Evolutionary conservation across 495 filamentous ascomycete species (phyloP).

Genomic region (Cairneyella variabilis): DNA sequence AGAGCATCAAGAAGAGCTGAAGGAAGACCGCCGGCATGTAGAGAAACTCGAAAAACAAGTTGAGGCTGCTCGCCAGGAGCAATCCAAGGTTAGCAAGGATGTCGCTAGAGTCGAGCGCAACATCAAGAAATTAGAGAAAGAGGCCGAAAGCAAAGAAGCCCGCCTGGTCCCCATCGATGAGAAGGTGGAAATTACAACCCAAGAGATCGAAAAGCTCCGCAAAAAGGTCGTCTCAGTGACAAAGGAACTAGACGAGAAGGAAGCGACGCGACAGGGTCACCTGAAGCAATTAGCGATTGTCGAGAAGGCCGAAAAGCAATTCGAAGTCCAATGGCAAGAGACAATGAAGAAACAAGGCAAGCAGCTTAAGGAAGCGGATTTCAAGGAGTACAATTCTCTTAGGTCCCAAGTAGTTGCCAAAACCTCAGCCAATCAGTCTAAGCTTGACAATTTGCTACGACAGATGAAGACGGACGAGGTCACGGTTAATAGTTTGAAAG

Average conservation of each 20-base stretch:
- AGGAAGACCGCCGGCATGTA: conserved; percentile 84
- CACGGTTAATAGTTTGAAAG: conserved; percentile 77
- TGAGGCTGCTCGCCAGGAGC: conserved; percentile 82
- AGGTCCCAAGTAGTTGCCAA: conserved; percentile 83
- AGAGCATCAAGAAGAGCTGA: conserved; percentile 92
- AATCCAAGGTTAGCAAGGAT: conserved; percentile 72
- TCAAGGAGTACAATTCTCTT: conserved; percentile 85
- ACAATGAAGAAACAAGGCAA: conserved; percentile 78
- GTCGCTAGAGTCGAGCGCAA: conserved; percentile 76
- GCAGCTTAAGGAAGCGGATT: conserved; percentile 78
- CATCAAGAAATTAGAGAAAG: conserved; percentile 83
- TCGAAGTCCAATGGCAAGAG: conserved; percentile 83
- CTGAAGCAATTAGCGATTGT: conserved; percentile 78
- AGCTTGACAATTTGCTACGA: conserved; percentile 77
- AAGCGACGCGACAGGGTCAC: conserved; percentile 59
- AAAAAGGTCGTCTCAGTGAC: conserved; percentile 64
- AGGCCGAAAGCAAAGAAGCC: conserved; percentile 82
- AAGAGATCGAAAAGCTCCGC: conserved; percentile 61
- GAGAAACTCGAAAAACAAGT: conserved; percentile 80
- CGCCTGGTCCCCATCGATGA: conserved; percentile 84
- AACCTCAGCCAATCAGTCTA: conserved; percentile 74
- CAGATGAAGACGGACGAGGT: conserved; percentile 87
- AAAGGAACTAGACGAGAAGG: conserved; percentile 71
- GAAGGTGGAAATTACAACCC: conserved; percentile 79
- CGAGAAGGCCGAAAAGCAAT: conserved; percentile 84